phyloP scores from a whole-genome alignment of 2,329 filamentous ascomycete genomes.

The Clonostachys rhizophaga region DNA sequence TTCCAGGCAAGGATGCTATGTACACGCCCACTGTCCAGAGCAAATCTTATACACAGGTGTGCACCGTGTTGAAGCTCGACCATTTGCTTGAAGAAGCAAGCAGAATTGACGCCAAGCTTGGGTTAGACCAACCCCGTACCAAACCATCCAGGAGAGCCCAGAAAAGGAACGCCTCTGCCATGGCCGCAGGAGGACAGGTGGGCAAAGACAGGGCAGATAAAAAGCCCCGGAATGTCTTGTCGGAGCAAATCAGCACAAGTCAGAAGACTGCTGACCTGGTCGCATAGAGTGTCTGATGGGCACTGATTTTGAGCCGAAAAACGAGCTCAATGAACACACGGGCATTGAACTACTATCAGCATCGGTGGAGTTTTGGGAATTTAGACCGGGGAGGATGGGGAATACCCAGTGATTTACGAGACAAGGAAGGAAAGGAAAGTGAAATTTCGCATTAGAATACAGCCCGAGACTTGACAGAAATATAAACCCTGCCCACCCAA shows the following conservation, averaged over 20 bases:
- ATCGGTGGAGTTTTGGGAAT: neutral
- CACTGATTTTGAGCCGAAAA: too few species aligned
- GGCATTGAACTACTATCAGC: neutral
- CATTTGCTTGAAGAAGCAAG: slow-evolving; percentile 60
- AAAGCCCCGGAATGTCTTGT: slow-evolving; percentile 25
- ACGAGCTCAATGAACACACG: too few species aligned
- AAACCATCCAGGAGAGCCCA: slow-evolving; percentile 23
- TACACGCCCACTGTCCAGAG: slow-evolving; percentile 58
- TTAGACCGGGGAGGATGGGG: too few species aligned
- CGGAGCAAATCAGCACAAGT: slow-evolving; percentile 19
- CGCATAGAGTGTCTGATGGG: too few species aligned
- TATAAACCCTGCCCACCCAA: neutral
- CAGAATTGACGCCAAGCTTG: slow-evolving; percentile 59
- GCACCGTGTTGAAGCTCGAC: slow-evolving; percentile 60
- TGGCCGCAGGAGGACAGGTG: slow-evolving; percentile 43
- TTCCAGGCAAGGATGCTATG: slow-evolving; percentile 70
- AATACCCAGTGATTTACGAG: too few species aligned
- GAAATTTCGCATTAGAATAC: too few species aligned
- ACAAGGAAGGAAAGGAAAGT: too few species aligned
- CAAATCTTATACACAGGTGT: slow-evolving; percentile 68
- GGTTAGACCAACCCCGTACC: slow-evolving; percentile 45
- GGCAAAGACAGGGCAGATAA: slow-evolving; percentile 14
- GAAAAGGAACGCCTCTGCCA: slow-evolving; percentile 30
- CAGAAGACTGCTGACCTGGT: slow-evolving; percentile 11
- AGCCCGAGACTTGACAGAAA: neutral